These are phyloP conservation scores for Cyclostephanos invisitatus DNA, from an alignment of 108 stramenopile species.

Conservation along the genomic window DNA sequence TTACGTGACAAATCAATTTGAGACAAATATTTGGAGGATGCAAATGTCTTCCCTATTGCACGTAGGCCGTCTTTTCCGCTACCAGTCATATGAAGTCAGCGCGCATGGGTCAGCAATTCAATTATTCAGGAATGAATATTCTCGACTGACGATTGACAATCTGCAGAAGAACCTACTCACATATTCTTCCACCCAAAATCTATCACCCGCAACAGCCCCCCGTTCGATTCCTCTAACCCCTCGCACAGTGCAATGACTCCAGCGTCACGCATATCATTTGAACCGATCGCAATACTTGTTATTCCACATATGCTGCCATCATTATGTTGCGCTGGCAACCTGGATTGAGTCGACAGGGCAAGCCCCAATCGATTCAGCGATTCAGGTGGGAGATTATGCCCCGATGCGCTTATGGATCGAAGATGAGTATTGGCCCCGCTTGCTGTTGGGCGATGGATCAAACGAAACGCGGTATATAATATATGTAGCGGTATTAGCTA, in stretches of 20 bases:
- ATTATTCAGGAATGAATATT: neutral
- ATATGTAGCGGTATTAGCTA: neutral
- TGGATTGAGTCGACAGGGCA: conserved; percentile 44
- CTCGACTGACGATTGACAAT: neutral
- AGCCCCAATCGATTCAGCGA: conserved; percentile 57
- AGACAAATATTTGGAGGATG: conserved; percentile 23
- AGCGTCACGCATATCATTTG: conserved; percentile 67
- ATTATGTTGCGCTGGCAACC: neutral
- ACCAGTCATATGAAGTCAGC: neutral
- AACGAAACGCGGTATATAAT: neutral
- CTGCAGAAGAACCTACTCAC: conserved; percentile 18
- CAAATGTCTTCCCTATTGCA: conserved; percentile 46
- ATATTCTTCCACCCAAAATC: conserved; percentile 73
- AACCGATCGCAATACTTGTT: conserved; percentile 60
- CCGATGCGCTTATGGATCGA: conserved; percentile 67
- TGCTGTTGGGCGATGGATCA: conserved; percentile 12
- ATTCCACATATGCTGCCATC: conserved; percentile 27
- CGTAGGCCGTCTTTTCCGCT: conserved; percentile 32
- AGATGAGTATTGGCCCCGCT: conserved; percentile 56
- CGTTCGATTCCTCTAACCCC: conserved; percentile 34
- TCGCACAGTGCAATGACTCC: conserved; percentile 65
- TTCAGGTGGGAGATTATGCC: conserved; percentile 55
- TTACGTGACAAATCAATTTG: conserved; percentile 57
- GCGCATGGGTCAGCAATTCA: neutral
- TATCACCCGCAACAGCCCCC: conserved; percentile 41